Conservation (phyloP, 352 stramenopile species). For the Pythium aphanidermatum region DNA sequence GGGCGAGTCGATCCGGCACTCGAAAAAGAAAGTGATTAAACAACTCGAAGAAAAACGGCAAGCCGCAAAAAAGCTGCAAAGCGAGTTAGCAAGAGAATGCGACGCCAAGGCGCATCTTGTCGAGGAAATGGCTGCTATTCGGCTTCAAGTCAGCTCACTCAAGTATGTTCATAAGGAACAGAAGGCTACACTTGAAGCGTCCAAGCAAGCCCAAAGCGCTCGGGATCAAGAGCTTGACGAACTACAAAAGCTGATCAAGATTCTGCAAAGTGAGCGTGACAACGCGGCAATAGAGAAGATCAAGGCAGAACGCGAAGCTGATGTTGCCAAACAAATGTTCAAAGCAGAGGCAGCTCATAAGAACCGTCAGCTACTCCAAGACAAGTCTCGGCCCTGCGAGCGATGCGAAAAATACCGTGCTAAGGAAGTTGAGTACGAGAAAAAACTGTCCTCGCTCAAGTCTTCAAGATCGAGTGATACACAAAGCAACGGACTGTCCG, state of each 20-base stretch:
- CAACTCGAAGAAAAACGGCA: conserved; percentile 80
- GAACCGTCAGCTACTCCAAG: conserved; percentile 43
- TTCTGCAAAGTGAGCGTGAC: conserved; percentile 49
- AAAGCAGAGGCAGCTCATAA: conserved; percentile 45
- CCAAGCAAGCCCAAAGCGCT: conserved; percentile 54
- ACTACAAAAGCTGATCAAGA: conserved; percentile 58
- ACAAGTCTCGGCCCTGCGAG: conserved; percentile 49
- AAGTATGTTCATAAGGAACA: conserved; percentile 74
- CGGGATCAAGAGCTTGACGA: conserved; percentile 61
- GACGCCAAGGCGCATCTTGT: conserved; percentile 67
- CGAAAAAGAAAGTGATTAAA: conserved; percentile 67
- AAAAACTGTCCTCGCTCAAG: conserved; percentile 32
- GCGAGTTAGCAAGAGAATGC: conserved; percentile 53
- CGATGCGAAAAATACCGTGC: conserved; percentile 48
- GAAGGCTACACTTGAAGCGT: conserved; percentile 54
- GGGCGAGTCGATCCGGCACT: conserved; percentile 48
- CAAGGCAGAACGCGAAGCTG: conserved; percentile 47
- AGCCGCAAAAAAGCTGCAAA: conserved; percentile 66
- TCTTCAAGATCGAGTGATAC: conserved; percentile 6
- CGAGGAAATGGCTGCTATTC: conserved; percentile 63
- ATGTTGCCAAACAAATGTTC: conserved; percentile 62
- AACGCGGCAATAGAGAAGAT: conserved; percentile 42
- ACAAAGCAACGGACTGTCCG: conserved; percentile 37
- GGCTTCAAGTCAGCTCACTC: conserved; percentile 69
- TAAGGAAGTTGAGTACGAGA: conserved; percentile 46